Conservation (phyloP, 2,329 filamentous ascomycete species). For the Aspergillus candidus region DNA sequence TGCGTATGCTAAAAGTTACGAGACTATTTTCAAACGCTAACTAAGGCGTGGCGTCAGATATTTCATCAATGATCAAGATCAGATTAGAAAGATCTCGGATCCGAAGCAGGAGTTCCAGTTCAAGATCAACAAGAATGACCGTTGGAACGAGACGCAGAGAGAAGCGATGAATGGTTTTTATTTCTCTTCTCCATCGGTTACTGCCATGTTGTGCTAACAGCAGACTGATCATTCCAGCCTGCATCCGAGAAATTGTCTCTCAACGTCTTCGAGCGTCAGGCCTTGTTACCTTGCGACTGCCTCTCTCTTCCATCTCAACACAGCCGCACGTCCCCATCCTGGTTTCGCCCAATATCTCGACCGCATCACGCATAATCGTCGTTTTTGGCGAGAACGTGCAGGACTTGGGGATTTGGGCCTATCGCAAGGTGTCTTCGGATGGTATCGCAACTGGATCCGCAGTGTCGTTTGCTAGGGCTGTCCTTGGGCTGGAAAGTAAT, state of each 20-base stretch:
- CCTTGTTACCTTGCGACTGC: conserved; percentile 57
- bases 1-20: conserved; percentile 13
- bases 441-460: conserved; percentile 67
- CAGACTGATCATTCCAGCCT: conserved; percentile 28
- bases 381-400: conserved; percentile 67
- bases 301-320: conserved; percentile 43
- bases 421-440: conserved; percentile 58
- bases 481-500: conserved; percentile 28
- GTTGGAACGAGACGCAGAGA: conserved; percentile 69
- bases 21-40: neutral
- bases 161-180: conserved; percentile 65
- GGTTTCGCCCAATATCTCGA: conserved; percentile 50
- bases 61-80: conserved; percentile 68
- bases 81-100: conserved; percentile 64
- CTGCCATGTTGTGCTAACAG: neutral
- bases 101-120: conserved; percentile 68
- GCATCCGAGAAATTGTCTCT: conserved; percentile 55
- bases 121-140: conserved; percentile 65
- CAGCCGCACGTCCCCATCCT: conserved; percentile 66
- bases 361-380: conserved; percentile 60
- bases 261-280: conserved; percentile 57
- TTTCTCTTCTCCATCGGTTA: conserved; percentile 14
- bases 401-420: conserved; percentile 69
- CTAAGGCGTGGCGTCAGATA: conserved; percentile 50
- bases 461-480: conserved; percentile 54